Conservation (phyloP, 306 rosid genomes). For the Abrus precatorius region DNA sequence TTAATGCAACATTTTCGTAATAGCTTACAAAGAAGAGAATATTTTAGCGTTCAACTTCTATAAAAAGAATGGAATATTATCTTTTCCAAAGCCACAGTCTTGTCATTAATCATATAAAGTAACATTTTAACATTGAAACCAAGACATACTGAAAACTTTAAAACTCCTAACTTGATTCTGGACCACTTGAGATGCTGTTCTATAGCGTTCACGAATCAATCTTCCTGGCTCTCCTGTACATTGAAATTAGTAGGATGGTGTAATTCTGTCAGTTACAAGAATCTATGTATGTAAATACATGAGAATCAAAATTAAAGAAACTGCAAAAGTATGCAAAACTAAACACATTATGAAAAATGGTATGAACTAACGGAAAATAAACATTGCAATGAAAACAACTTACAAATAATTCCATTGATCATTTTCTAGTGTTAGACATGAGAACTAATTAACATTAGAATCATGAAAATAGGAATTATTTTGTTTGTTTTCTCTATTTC, state of each 20-base stretch:
- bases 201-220: conserved; percentile 91
- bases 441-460: not conserved
- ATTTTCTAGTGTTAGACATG: conserved; percentile 12
- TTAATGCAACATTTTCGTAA: conserved; percentile 8
- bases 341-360: conserved; percentile 8
- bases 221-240: conserved; percentile 92
- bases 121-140: conserved; percentile 56
- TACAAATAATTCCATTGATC: conserved; percentile 23
- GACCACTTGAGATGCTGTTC: conserved; percentile 98
- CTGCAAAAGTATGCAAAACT: not conserved
- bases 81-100: conserved; percentile 23
- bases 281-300: conserved; percentile 1
- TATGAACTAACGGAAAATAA: conserved; percentile 32
- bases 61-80: conserved; percentile 9
- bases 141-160: conserved; percentile 78
- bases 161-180: conserved; percentile 98
- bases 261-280: conserved; percentile 33
- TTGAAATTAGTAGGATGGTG: conserved; percentile 43
- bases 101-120: conserved; percentile 44
- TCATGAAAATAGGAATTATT: conserved; percentile 33
- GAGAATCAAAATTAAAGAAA: conserved; percentile 36
- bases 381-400: not conserved
- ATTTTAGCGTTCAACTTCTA: conserved; percentile 35
- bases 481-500: conserved; percentile 18
- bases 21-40: conserved; percentile 18